phyloP scores from a whole-genome alignment of 345 rosid species.

The Corymbia maculata region DNA sequence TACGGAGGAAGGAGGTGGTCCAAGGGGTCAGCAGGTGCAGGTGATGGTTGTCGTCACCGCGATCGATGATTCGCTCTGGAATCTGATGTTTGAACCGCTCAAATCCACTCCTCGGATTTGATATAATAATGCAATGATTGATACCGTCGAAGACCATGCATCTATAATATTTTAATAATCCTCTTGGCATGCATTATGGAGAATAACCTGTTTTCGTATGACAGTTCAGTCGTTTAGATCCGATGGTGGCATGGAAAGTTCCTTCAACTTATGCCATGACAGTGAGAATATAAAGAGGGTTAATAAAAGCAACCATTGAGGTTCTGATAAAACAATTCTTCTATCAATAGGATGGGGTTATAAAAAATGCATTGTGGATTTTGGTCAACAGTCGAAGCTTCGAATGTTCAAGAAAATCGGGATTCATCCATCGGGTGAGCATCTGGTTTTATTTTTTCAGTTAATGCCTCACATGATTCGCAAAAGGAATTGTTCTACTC shows the following conservation, averaged over 20 bases:
- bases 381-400: not conserved
- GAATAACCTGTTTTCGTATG: not conserved
- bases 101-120: not conserved
- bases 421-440: not conserved
- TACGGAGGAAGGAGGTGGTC: not conserved
- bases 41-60: not conserved
- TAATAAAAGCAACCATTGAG: not conserved
- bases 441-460: not conserved
- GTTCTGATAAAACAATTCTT: not conserved
- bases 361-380: not conserved
- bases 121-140: not conserved
- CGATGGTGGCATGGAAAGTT: not conserved
- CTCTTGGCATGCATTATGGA: not conserved
- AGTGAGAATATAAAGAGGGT: not conserved
- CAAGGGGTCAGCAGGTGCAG: not conserved
- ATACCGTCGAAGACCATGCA: not conserved
- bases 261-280: not conserved
- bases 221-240: not conserved
- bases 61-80: not conserved
- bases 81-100: not conserved
- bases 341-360: not conserved
- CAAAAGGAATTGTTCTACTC: not conserved
- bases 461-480: not conserved
- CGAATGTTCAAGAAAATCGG: not conserved
- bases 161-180: not conserved